These are phyloP conservation scores for Firmiana major DNA, from an alignment of 345 rosid species.

Conservation along the genomic window DNA sequence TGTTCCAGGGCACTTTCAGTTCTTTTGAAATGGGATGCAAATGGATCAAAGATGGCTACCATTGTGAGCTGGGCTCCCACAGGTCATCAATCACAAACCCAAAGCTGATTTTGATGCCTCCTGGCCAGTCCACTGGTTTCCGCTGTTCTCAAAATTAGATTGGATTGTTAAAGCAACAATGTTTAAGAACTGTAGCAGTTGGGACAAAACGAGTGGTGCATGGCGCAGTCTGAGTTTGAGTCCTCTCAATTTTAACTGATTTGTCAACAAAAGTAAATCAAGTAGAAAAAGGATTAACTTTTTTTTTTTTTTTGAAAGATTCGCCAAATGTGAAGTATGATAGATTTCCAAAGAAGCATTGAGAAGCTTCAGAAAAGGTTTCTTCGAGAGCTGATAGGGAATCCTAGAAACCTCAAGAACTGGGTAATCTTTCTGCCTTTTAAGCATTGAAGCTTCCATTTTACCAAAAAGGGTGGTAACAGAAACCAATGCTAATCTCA, in stretches of 20 bases:
- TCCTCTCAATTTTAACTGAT: too few species aligned
- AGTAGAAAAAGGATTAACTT: not conserved
- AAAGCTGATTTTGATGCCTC: too few species aligned
- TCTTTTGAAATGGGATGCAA: too few species aligned
- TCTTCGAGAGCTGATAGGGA: not conserved
- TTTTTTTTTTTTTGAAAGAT: not conserved
- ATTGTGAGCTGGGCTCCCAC: not conserved
- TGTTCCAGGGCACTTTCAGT: too few species aligned
- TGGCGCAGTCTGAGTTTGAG: too few species aligned
- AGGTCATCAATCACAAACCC: too few species aligned
- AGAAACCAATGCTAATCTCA: not conserved
- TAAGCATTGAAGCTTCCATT: not conserved
- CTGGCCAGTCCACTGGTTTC: too few species aligned
- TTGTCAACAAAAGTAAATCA: not conserved
- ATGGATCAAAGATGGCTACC: too few species aligned
- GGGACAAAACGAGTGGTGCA: too few species aligned
- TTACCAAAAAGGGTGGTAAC: not conserved
- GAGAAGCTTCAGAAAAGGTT: not conserved
- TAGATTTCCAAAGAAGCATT: not conserved
- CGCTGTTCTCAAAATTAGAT: too few species aligned
- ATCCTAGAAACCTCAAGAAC: not conserved
- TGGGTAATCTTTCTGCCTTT: not conserved
- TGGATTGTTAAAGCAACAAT: too few species aligned
- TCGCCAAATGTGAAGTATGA: not conserved
- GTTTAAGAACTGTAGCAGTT: too few species aligned